Conservation (phyloP, 495 filamentous ascomycete species). For the Astrocystis sublimbata region DNA sequence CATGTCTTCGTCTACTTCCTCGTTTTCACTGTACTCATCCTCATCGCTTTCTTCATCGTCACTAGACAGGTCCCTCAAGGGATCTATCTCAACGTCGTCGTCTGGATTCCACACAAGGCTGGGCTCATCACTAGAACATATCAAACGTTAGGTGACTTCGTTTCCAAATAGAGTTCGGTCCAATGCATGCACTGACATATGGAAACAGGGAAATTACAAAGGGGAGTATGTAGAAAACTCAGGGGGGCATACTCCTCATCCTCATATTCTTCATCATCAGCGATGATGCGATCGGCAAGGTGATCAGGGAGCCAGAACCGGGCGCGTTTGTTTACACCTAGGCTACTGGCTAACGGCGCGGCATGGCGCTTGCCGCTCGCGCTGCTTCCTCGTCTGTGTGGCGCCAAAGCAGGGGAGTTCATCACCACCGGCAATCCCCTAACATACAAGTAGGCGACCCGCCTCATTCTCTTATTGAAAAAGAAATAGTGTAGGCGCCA, state of each 20-base stretch:
- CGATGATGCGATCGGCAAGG: constrained; percentile 42
- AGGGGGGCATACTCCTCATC: constrained; percentile 24
- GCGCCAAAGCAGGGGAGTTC: constrained; percentile 57
- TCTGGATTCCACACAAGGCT: constrained; percentile 51
- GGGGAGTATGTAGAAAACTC: too few species aligned
- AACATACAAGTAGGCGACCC: constrained; percentile 93
- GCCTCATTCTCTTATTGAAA: constrained; percentile 88
- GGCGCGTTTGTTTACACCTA: constrained; percentile 64
- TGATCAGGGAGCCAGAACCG: constrained; percentile 79
- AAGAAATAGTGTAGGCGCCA: constrained; percentile 98
- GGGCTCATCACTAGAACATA: constrained; percentile 27
- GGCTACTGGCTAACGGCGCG: constrained; percentile 30
- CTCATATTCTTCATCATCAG: constrained; percentile 49
- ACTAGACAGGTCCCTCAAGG: constrained; percentile 46
- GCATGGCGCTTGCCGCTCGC: constrained; percentile 42
- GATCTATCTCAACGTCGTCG: constrained; percentile 52
- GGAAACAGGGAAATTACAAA: not conserved
- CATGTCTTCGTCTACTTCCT: constrained; percentile 50
- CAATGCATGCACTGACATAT: not conserved
- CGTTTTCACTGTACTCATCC: constrained; percentile 50
- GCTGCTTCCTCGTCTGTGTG: constrained; percentile 28
- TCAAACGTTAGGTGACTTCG: not conserved
- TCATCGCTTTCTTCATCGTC: constrained; percentile 35
- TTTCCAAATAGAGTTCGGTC: not conserved
- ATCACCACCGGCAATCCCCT: constrained; percentile 81